A percentile compares a stretch with the other conserved stretches of the same genome.
These are phyloP conservation scores for Hypoxylon sp. DNA, from an alignment of 2,329 filamentous ascomycete genomes.

Conservation along the genomic window DNA sequence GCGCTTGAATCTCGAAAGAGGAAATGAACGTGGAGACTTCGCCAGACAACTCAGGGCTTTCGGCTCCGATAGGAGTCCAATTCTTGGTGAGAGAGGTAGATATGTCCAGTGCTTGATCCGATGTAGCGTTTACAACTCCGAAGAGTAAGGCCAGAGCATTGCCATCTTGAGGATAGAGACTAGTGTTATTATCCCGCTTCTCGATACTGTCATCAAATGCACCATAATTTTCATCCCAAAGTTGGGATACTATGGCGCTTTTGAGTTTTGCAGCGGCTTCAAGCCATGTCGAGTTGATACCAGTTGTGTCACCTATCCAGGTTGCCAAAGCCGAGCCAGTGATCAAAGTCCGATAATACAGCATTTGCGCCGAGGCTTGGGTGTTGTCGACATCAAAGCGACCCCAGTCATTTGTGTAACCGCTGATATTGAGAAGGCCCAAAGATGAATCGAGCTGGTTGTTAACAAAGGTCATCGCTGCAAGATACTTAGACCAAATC, in stretches of 20 bases:
- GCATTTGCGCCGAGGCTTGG: conserved; percentile 49
- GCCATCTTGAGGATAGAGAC: conserved; percentile 71
- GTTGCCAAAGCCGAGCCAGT: conserved; percentile 66
- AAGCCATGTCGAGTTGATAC: conserved; percentile 59
- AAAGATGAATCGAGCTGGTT: conserved; percentile 43
- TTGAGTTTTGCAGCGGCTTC: conserved; percentile 59
- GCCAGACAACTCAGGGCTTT: conserved; percentile 68
- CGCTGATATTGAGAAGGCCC: conserved; percentile 48
- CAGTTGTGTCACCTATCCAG: conserved; percentile 61
- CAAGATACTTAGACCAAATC: conserved; percentile 65
- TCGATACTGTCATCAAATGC: conserved; percentile 68
- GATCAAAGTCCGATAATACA: conserved; percentile 67
- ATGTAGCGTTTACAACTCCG: conserved; percentile 58
- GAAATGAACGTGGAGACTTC: conserved; percentile 72
- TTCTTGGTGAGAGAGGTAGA: conserved; percentile 63
- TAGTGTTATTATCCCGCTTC: conserved; percentile 56
- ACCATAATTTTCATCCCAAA: conserved; percentile 64
- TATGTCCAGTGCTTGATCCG: conserved; percentile 57
- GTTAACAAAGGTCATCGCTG: conserved; percentile 58
- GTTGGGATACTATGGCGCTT: conserved; percentile 61
- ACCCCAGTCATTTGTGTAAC: conserved; percentile 50
- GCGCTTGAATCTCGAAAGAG: conserved; percentile 71
- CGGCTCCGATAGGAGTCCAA: conserved; percentile 70
- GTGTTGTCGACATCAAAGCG: conserved; percentile 47
- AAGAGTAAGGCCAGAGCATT: conserved; percentile 70